These are phyloP conservation scores for Ophiostoma australiae DNA, from an alignment of 2,329 filamentous ascomycete genomes.

Conservation along the genomic window DNA sequence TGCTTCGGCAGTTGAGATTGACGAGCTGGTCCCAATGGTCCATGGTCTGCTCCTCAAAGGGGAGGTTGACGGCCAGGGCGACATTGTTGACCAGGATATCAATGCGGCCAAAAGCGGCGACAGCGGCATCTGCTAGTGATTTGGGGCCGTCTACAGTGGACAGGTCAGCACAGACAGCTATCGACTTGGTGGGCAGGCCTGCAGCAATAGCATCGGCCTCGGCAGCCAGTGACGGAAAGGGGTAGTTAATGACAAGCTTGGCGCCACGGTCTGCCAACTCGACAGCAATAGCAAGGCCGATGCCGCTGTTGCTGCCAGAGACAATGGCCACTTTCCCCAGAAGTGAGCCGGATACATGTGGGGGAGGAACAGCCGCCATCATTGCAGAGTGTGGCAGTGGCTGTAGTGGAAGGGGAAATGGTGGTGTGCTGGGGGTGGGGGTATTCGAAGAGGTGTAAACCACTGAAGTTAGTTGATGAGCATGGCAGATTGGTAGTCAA, in stretches of 20 bases:
- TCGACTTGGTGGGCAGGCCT: conserved; percentile 32
- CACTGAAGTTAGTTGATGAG: neutral
- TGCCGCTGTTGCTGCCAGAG: conserved; percentile 41
- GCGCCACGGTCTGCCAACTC: conserved; percentile 45
- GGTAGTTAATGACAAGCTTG: conserved; percentile 47
- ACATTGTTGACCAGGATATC: conserved; percentile 30
- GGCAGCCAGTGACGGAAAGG: conserved; percentile 32
- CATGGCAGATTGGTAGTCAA: neutral
- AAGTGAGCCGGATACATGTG: conserved; percentile 22
- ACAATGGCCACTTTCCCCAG: conserved; percentile 50
- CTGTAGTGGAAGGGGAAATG: too few relatives aligned
- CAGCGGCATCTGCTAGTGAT: conserved; percentile 36
- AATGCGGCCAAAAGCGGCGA: conserved; percentile 25
- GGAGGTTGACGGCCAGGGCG: conserved; percentile 33
- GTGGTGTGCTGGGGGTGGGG: neutral
- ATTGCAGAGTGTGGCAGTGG: neutral
- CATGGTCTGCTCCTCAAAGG: conserved; percentile 40
- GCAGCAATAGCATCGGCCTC: conserved; percentile 34
- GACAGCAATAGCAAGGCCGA: conserved; percentile 42
- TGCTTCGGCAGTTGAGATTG: conserved; percentile 52
- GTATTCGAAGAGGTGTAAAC: too few relatives aligned
- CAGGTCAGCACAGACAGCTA: conserved; percentile 43
- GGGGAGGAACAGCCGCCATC: neutral
- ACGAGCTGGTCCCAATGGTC: conserved; percentile 52
- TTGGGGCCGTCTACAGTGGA: conserved; percentile 37